phyloP scores from a whole-genome alignment of 116 monocot genomes.

The Papilionanthe hybrid region DNA sequence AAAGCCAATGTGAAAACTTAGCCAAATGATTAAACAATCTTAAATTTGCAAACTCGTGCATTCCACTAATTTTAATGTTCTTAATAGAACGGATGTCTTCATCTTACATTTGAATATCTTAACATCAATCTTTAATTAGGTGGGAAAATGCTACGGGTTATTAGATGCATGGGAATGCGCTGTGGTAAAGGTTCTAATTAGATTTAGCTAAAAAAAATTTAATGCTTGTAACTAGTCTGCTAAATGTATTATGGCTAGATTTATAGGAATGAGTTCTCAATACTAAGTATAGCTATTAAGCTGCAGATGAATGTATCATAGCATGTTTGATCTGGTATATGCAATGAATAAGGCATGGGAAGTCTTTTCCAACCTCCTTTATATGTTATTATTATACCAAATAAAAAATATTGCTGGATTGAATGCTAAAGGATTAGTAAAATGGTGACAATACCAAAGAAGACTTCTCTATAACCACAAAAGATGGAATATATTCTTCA shows the following conservation, averaged over 20 bases:
- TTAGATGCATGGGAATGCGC: neutral
- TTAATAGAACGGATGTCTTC: neutral
- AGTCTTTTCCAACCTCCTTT: too few relatives aligned
- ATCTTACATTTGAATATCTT: neutral
- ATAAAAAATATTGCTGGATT: neutral
- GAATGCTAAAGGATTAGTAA: neutral
- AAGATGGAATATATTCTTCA: neutral
- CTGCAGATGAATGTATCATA: too few relatives aligned
- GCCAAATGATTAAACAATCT: neutral
- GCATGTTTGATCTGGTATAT: too few relatives aligned
- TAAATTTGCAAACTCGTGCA: neutral
- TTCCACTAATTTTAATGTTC: neutral
- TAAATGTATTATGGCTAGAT: neutral
- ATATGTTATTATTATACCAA: too few relatives aligned
- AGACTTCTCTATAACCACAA: neutral
- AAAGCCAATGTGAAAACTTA: neutral
- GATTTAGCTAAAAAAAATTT: neutral
- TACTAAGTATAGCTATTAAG: neutral
- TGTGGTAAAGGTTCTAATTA: neutral
- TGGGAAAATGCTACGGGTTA: neutral
- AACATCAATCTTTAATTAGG: neutral
- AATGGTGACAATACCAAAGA: neutral
- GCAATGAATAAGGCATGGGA: too few relatives aligned
- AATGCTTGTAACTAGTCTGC: neutral
- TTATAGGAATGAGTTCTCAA: neutral